Evolutionary conservation across 2,329 filamentous ascomycete species (phyloP).

Genomic region (Sporothrix mexicana): DNA sequence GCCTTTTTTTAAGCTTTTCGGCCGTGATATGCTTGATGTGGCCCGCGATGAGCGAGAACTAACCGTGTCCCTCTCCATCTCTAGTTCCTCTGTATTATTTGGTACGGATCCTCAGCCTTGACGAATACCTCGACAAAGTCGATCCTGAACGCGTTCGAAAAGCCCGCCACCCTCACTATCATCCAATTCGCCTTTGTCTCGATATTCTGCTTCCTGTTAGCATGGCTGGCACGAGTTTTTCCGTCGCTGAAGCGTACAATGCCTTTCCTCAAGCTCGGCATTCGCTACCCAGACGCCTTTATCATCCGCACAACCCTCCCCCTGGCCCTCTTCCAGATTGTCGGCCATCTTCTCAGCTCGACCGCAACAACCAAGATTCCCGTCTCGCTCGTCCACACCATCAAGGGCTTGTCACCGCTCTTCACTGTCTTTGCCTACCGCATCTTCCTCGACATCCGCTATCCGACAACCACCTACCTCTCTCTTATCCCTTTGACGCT

Average conservation of each 20-base stretch:
- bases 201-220: conserved; percentile 80
- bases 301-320: conserved; percentile 89
- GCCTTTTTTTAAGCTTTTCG: not conserved
- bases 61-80: not conserved
- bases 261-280: conserved; percentile 81
- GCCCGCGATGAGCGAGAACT: not conserved
- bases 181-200: conserved; percentile 94
- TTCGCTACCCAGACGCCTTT: conserved; percentile 78
- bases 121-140: conserved; percentile 98
- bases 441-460: conserved; percentile 84
- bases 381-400: conserved; percentile 96
- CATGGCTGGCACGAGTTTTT: conserved; percentile 75
- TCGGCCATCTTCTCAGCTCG: conserved; percentile 90
- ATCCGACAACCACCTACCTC: conserved; percentile 84
- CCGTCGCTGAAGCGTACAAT: conserved; percentile 72
- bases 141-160: conserved; percentile 88
- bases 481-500: conserved; percentile 89
- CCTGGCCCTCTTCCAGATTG: conserved; percentile 88
- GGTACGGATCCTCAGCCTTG: conserved; percentile 94
- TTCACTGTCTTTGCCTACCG: conserved; percentile 96
- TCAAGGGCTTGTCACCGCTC: conserved; percentile 94
- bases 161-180: conserved; percentile 88
- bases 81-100: conserved; percentile 82
- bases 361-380: conserved; percentile 94
- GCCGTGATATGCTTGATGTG: not conserved